phyloP scores from a whole-genome alignment of 2,329 filamentous ascomycete species.

The Botrytis fabae region DNA sequence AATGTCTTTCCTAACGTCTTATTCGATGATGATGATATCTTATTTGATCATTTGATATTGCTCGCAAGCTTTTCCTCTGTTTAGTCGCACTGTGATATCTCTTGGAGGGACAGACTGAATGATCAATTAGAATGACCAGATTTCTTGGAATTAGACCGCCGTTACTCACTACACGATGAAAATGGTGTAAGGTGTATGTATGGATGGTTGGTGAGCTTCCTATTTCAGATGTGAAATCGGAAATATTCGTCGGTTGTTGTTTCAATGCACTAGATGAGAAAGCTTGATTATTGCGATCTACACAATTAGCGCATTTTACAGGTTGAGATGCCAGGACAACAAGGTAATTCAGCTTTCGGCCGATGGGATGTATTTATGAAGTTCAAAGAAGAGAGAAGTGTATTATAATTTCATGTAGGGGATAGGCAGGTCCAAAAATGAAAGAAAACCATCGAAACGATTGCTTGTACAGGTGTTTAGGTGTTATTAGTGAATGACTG shows the following conservation, averaged over 20 bases:
- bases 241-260: constrained; percentile 16
- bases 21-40: constrained; percentile 14
- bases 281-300: constrained; percentile 21
- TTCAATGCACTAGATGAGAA: constrained; percentile 16
- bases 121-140: constrained; percentile 2
- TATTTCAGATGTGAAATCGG: constrained; percentile 21
- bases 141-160: background rate
- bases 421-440: background rate
- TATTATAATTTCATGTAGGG: background rate
- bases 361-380: background rate
- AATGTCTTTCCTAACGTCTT: constrained; percentile 9
- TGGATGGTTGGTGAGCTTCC: constrained; percentile 22
- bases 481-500: background rate
- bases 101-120: background rate
- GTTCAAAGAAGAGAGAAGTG: background rate
- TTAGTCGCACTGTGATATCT: background rate
- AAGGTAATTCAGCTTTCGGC: background rate
- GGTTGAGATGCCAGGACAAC: background rate
- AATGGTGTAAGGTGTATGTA: constrained; percentile 16
- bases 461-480: background rate
- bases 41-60: background rate
- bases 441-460: background rate
- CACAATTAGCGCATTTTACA: background rate
- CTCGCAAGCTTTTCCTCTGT: constrained; percentile 13
- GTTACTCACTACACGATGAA: background rate